phyloP scores from a whole-genome alignment of 2,329 filamentous ascomycete species.

The Graphium sp. region DNA sequence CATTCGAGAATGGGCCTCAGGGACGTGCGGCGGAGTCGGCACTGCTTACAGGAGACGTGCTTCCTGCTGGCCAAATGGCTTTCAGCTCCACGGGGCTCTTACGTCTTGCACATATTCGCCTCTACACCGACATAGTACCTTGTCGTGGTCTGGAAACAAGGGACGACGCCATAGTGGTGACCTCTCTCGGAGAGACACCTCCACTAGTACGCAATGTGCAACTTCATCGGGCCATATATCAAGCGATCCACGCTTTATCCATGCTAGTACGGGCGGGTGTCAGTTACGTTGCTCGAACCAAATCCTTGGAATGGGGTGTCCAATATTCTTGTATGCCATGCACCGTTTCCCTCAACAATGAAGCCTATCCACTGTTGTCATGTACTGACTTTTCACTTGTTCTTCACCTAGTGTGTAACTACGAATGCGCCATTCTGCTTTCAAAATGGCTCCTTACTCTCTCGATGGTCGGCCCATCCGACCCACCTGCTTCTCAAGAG shows the following conservation, averaged over 20 bases:
- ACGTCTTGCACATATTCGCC: constrained; percentile 44
- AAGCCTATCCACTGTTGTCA: constrained; percentile 1
- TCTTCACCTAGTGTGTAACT: constrained; percentile 32
- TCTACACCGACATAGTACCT: constrained; percentile 44
- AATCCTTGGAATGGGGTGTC: constrained; percentile 46
- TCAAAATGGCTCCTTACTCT: constrained; percentile 44
- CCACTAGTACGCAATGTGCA: constrained; percentile 40
- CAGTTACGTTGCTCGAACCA: constrained; percentile 43
- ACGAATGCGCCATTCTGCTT: constrained; percentile 43
- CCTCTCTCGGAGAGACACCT: constrained; percentile 40
- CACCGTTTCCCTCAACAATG: constrained; percentile 7
- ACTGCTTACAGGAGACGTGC: constrained; percentile 21
- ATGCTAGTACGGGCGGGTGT: constrained; percentile 48
- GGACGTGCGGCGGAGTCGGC: constrained; percentile 26
- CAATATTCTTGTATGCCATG: constrained; percentile 37
- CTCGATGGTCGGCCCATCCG: constrained; percentile 29
- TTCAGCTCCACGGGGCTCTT: constrained; percentile 48
- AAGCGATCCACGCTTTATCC: constrained; percentile 51
- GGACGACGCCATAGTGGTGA: constrained; percentile 44
- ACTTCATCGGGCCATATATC: constrained; percentile 46
- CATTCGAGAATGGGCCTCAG: constrained; percentile 38
- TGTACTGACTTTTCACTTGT: background rate
- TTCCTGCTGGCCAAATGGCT: constrained; percentile 41
- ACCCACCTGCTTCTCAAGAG: constrained; percentile 30
- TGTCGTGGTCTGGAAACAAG: constrained; percentile 47